These are phyloP conservation scores for Umbelopsis sp. DNA, from an alignment of 192 early-diverging fungal species.

Conservation along the genomic window DNA sequence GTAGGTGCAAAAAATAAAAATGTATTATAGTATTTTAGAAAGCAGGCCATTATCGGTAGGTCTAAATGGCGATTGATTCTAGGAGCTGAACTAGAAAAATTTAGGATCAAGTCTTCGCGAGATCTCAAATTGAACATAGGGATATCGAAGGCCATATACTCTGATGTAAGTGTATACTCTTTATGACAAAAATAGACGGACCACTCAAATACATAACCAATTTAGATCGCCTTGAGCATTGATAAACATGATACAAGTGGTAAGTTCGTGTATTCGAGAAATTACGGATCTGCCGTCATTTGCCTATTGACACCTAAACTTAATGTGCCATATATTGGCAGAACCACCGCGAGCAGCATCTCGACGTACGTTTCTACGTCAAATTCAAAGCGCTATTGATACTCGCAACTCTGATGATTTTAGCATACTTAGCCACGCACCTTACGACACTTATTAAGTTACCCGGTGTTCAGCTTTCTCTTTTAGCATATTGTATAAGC, in stretches of 20 bases:
- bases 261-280: neutral
- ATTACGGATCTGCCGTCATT: neutral
- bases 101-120: conserved; percentile 5
- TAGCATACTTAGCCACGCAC: neutral
- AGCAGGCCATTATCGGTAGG: neutral
- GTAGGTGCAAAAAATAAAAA: no score
- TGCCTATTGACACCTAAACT: no score
- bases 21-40: neutral
- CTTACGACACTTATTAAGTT: neutral
- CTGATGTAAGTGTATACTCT: neutral
- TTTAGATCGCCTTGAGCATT: neutral
- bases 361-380: neutral
- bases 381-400: neutral
- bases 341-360: neutral
- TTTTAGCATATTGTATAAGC: no score
- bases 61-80: neutral
- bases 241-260: neutral
- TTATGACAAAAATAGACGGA: no score
- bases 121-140: neutral
- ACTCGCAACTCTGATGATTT: neutral
- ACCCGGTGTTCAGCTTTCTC: no score
- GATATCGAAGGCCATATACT: neutral
- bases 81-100: conserved; percentile 12
- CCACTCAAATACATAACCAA: no score
- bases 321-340: neutral